Conservation (phyloP, 2,329 filamentous ascomycete genomes). For the Amauroascus verrucosus region DNA sequence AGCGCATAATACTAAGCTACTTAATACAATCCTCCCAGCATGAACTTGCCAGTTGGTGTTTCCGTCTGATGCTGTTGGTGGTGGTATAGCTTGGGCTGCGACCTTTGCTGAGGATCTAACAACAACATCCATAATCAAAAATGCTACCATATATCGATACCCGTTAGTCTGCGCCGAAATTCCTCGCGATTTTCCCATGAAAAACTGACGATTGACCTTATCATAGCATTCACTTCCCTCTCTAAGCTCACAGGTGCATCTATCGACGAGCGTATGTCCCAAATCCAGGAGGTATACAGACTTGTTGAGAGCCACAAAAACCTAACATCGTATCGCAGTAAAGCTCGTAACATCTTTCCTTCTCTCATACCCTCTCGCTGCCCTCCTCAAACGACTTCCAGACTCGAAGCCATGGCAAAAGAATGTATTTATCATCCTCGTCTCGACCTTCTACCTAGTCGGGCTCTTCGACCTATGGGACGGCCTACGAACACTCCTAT, state of each 20-base stretch:
- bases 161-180: constrained; percentile 35
- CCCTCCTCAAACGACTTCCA: constrained; percentile 76
- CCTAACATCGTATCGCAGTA: constrained; percentile 45
- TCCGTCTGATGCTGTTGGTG: not conserved
- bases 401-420: constrained; percentile 74
- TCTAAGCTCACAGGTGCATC: constrained; percentile 51
- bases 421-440: constrained; percentile 72
- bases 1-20: not conserved
- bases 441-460: constrained; percentile 81
- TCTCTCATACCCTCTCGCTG: constrained; percentile 84
- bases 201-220: constrained; percentile 15
- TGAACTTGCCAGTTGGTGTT: not conserved
- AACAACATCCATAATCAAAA: constrained; percentile 12
- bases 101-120: not conserved
- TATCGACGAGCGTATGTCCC: constrained; percentile 49
- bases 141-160: constrained; percentile 58
- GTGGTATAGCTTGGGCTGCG: not conserved
- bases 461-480: constrained; percentile 88
- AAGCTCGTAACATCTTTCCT: constrained; percentile 89
- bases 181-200: not conserved
- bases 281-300: not conserved
- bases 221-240: constrained; percentile 51
- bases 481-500: constrained; percentile 66
- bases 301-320: not conserved
- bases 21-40: not conserved